Conservation (phyloP, 2,329 filamentous ascomycete species). For the Neodidymelliopsis sp. region DNA sequence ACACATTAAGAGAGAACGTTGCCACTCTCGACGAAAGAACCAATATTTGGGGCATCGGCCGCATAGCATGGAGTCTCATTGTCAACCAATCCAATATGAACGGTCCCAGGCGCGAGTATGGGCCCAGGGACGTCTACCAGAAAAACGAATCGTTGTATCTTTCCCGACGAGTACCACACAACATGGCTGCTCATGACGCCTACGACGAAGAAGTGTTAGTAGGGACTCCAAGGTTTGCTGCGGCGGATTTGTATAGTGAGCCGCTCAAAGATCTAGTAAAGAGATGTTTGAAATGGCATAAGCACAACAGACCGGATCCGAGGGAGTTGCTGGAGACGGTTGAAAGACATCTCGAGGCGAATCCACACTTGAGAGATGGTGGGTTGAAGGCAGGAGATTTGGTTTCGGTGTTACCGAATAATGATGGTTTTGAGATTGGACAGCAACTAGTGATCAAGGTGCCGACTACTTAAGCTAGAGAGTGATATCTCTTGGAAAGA, state of each 20-base stretch:
- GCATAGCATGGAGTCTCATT: conserved; percentile 1
- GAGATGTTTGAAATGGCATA: not conserved
- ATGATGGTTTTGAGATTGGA: not conserved
- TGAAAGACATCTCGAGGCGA: not conserved
- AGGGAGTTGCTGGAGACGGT: not conserved
- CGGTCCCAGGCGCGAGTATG: not conserved
- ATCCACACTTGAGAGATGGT: not conserved
- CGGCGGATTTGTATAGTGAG: not conserved
- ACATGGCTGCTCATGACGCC: not conserved
- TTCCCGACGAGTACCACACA: not conserved
- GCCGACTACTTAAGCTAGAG: no score
- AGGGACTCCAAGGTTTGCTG: not conserved
- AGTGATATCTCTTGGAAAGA: no score
- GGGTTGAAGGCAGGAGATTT: not conserved
- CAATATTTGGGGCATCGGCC: conserved; percentile 8
- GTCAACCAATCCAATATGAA: not conserved
- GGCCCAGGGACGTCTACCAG: not conserved
- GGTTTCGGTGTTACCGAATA: not conserved
- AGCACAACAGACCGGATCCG: not conserved
- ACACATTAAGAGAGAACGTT: no score
- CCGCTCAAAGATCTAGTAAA: not conserved
- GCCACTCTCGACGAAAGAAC: not conserved
- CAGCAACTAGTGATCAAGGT: not conserved
- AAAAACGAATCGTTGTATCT: not conserved
- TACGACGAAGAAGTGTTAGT: not conserved